Conservation (phyloP, 257 asterid genomes). For the Petunia secreta region DNA sequence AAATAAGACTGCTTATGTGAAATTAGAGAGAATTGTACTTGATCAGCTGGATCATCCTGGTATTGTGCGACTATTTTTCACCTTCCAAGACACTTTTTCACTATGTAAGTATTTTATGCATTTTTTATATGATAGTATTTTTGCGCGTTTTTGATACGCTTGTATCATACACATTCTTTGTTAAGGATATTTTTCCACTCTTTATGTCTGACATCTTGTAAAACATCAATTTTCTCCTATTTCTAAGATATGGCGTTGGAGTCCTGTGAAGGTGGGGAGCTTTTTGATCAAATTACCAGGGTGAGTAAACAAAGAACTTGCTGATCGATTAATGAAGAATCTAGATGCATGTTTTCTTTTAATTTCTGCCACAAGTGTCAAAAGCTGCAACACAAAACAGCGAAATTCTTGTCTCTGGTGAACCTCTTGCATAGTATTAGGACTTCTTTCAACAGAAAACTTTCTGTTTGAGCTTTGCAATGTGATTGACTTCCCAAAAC, state of each 20-base stretch:
- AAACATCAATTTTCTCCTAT: constrained; percentile 23
- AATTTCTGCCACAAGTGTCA: background rate
- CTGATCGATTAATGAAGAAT: background rate
- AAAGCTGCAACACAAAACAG: background rate
- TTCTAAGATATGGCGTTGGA: constrained; percentile 94
- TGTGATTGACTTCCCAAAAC: constrained; percentile 4
- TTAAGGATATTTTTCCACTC: constrained; percentile 4
- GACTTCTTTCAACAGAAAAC: background rate
- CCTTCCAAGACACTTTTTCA: constrained; percentile 92
- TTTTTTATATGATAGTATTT: constrained; percentile 17
- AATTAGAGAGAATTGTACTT: constrained; percentile 91
- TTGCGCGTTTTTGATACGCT: background rate
- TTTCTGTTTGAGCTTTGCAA: constrained; percentile 8
- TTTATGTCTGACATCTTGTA: constrained; percentile 21
- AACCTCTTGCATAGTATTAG: background rate
- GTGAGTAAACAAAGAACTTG: constrained; percentile 44
- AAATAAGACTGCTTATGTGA: constrained; percentile 96
- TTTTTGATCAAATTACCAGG: constrained; percentile 95
- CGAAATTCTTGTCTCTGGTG: background rate
- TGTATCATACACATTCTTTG: background rate
- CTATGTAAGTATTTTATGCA: constrained; percentile 64
- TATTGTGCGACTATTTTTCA: constrained; percentile 78
- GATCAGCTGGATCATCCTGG: constrained; percentile 99
- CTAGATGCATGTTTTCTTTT: background rate
- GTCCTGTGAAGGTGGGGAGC: constrained; percentile 99